These are phyloP conservation scores for Globisporangium emineosum DNA, from an alignment of 352 stramenopile species.

Conservation along the genomic window DNA sequence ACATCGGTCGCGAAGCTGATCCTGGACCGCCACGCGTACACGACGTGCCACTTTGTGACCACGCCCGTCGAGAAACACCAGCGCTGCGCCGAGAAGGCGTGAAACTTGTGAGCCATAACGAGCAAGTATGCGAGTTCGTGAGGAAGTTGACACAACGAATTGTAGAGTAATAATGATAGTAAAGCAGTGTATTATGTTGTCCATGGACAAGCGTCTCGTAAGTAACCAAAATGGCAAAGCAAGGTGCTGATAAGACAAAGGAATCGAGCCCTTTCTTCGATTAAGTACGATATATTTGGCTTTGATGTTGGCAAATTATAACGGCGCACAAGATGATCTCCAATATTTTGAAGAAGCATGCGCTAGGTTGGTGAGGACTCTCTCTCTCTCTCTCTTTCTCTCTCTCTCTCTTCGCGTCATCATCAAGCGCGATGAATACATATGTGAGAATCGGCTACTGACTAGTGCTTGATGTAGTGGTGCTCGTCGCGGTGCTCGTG, in stretches of 20 bases:
- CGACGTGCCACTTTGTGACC: conserved; percentile 43
- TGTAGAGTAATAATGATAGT: neutral
- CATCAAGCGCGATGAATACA: neutral
- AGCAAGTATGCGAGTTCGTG: no score
- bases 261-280: no score
- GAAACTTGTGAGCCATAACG: no score
- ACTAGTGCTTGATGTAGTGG: conserved; percentile 27
- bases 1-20: conserved; percentile 45
- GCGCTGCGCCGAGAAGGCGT: conserved; percentile 22
- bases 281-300: no score
- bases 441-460: neutral
- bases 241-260: no score
- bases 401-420: no score
- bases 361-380: conserved; percentile 24
- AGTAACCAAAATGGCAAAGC: no score
- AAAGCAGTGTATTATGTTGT: no score
- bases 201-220: no score
- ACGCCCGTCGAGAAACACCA: conserved; percentile 25
- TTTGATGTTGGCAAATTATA: no score
- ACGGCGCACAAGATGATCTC: conserved; percentile 1
- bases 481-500: conserved; percentile 52
- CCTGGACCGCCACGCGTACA: conserved; percentile 56
- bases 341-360: conserved; percentile 35
- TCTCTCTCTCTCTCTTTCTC: neutral
- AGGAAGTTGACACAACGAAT: neutral